Base-by-base conservation (phyloP, 2,329 filamentous ascomycete genomes). In the Sporothrix euskadiensis region DNA sequence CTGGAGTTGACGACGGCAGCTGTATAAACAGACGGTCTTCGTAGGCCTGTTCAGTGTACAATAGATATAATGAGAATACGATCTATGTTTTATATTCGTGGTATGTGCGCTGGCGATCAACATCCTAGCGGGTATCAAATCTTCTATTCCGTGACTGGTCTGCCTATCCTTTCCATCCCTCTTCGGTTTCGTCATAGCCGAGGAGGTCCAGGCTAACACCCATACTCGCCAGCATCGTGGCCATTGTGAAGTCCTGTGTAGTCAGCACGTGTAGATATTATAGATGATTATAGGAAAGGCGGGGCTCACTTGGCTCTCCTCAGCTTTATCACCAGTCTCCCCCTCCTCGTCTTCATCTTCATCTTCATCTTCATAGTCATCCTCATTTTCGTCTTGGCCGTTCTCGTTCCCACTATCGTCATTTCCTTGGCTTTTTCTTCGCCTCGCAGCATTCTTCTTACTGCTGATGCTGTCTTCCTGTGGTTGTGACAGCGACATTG, bases 171-270 rank as follows among this genome's bases (percentile, higher is more conserved):
- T 71, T 73, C 79, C 79, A 81, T 39, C 75, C 76, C 41, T 79
- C 78, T 66, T 81, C 79, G 4, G 70, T 75, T 19, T 78, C 77
- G 75, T 82, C 78, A 54, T 80, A 83, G 10, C 80, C 81, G 66
- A 83, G 76, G 35, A 81, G 68, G 9, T 80, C 78, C 7, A 80
- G 76, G 47, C 82, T 81, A 56, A 83, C 81, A 72, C 80, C 78
- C 63, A 83, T 76, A 69, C 79, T 81, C 72, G 78, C 78, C 70
- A 83, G 77, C 82, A 83, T 83, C 78, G 79, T 80, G 19, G 78
- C 74, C 80, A 83, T 82, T 39, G 81, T 82, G 73, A 83, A 82
- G 39, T 79, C 77, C 78, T 81, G n/a, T 49, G 0, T 5, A 1
- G 56, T 71, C n/a, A 71, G 52, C 26, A 2, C 6, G 16, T 19